A percentile compares a stretch with the other conserved stretches of the same genome.
Conservation (phyloP, 768 basidiomycete genomes). For the Podaxis pistillaris region DNA sequence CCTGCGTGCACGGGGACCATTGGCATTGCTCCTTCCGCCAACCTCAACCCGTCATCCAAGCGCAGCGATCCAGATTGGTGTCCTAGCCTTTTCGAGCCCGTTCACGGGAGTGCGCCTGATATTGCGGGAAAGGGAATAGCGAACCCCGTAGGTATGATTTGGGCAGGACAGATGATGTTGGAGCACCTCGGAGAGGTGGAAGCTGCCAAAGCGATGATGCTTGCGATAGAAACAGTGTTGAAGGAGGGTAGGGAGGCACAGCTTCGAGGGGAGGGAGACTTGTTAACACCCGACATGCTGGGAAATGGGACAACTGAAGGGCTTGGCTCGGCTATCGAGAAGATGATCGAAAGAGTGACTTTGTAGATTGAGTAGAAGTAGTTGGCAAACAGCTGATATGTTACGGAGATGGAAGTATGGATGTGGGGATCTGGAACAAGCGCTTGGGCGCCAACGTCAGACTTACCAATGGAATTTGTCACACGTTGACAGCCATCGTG, state of each 20-base stretch:
- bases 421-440: not conserved
- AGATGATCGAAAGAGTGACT: constrained; percentile 13
- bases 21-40: constrained; percentile 54
- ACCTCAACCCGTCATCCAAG: constrained; percentile 39
- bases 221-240: constrained; percentile 37
- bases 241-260: constrained; percentile 27
- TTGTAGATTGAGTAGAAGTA: not conserved
- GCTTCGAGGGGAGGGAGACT: constrained; percentile 22
- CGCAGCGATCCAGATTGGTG: constrained; percentile 35
- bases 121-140: constrained; percentile 54
- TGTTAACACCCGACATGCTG: constrained; percentile 37
- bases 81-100: constrained; percentile 54
- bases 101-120: constrained; percentile 58
- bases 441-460: not conserved
- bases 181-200: constrained; percentile 40
- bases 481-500: not conserved
- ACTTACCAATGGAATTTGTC: not conserved
- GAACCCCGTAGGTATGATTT: constrained; percentile 56
- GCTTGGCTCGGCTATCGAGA: constrained; percentile 30
- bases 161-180: constrained; percentile 57
- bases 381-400: not conserved
- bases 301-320: constrained; percentile 36
- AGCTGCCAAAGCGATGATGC: constrained; percentile 38
- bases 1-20: constrained; percentile 55
- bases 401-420: not conserved